Conservation (phyloP, 2,329 filamentous ascomycete species). For the Colletotrichum camelliae region DNA sequence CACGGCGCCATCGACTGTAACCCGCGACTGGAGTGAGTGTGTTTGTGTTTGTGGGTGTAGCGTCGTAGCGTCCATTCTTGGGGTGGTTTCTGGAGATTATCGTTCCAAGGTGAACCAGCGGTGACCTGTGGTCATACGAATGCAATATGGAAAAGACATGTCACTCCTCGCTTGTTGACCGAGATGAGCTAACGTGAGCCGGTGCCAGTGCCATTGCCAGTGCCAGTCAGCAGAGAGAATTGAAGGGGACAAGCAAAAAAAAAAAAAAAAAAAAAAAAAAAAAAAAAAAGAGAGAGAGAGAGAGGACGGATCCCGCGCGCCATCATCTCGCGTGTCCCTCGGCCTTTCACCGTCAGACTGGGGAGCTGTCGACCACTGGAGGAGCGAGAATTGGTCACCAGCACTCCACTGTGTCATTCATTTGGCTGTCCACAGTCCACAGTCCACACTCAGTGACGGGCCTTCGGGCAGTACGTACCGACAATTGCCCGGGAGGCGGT, state of each 20-base stretch:
- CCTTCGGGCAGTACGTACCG: neutral
- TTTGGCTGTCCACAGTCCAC: neutral
- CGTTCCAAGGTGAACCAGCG: constrained; percentile 13
- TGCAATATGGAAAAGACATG: constrained; percentile 1
- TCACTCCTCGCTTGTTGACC: neutral
- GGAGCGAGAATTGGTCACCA: constrained; percentile 3
- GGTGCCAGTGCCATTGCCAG: neutral
- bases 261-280: too few relatives aligned
- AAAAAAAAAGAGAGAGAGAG: neutral
- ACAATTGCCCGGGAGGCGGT: constrained; percentile 2
- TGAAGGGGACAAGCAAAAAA: neutral
- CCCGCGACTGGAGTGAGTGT: neutral
- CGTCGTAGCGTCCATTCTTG: neutral
- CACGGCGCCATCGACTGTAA: neutral
- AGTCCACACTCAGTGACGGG: neutral
- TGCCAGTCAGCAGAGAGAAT: neutral
- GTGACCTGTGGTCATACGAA: constrained; percentile 13
- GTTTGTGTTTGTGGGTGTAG: neutral
- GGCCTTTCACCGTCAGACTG: neutral
- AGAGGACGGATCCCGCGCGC: constrained; percentile 13
- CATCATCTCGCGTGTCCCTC: neutral
- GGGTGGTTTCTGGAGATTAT: neutral
- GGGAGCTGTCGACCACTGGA: neutral
- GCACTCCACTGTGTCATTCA: neutral
- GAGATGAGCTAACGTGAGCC: constrained; percentile 5